A percentile compares a stretch with the other conserved stretches of the same genome.
These are phyloP conservation scores for Bromus sterilis DNA, from an alignment of 176 grass and related monocot species.

Conservation along the genomic window DNA sequence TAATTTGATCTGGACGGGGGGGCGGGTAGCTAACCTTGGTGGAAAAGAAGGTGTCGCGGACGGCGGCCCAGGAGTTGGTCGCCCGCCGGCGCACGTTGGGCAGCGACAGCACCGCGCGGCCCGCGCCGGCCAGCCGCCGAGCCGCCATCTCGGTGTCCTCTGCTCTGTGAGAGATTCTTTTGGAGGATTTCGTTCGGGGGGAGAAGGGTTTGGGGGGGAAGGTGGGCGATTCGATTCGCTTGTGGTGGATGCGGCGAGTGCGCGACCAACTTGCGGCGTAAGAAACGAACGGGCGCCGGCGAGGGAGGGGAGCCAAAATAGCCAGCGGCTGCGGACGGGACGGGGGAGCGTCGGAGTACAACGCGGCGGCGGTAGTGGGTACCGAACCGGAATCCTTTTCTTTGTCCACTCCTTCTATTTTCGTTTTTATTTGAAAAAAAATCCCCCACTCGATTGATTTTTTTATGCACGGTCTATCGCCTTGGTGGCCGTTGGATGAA, in stretches of 20 bases:
- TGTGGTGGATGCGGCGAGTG: neutral
- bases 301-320: neutral
- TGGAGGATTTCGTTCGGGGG: neutral
- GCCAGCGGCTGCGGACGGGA: neutral
- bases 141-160: conserved; percentile 38
- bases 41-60: conserved; percentile 76
- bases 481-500: too few species aligned
- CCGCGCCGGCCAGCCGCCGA: conserved; percentile 47
- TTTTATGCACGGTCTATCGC: too few species aligned
- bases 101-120: conserved; percentile 20
- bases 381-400: neutral
- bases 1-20: neutral
- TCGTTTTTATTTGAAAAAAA: neutral
- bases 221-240: neutral
- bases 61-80: conserved; percentile 64
- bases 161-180: neutral
- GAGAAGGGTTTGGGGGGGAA: neutral
- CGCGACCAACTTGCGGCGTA: neutral
- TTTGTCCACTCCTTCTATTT: neutral
- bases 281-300: neutral
- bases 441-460: too few species aligned
- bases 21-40: conserved; percentile 46
- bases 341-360: neutral
- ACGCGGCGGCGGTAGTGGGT: neutral
- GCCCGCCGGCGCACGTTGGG: conserved; percentile 54